These are phyloP conservation scores for Abortiporus biennis DNA, from an alignment of 1,284 basidiomycete genomes.

Conservation along the genomic window DNA sequence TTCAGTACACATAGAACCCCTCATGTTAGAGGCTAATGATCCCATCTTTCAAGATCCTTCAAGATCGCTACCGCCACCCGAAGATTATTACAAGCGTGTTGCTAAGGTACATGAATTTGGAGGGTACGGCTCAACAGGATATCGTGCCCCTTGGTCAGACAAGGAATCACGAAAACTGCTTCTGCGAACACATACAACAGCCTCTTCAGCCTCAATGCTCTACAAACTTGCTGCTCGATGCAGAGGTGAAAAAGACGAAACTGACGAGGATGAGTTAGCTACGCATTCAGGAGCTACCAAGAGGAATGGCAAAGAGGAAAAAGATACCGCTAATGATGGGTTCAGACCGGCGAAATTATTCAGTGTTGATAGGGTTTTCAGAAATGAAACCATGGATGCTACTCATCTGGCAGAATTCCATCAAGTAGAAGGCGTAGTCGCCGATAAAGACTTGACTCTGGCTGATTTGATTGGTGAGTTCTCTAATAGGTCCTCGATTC, in stretches of 20 bases:
- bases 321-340: conserved; percentile 44
- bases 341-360: conserved; percentile 97
- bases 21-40: neutral
- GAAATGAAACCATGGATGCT: conserved; percentile 98
- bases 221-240: conserved; percentile 83
- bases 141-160: conserved; percentile 94
- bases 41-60: conserved; percentile 67
- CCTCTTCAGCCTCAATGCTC: conserved; percentile 92
- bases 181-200: conserved; percentile 96
- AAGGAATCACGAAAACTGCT: conserved; percentile 91
- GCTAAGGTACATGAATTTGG: conserved; percentile 86
- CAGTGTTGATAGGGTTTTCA: conserved; percentile 97
- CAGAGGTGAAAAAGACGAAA: conserved; percentile 50
- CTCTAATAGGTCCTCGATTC: neutral
- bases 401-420: conserved; percentile 99
- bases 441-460: conserved; percentile 90
- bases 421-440: conserved; percentile 98
- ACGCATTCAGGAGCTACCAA: conserved; percentile 19
- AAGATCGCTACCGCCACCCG: conserved; percentile 70
- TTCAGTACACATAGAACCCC: neutral
- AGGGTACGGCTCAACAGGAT: conserved; percentile 93
- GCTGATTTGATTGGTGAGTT: conserved; percentile 89
- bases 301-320: conserved; percentile 12
- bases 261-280: conserved; percentile 25
- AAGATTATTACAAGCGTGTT: conserved; percentile 89